Base-by-base conservation (phyloP, 2,329 filamentous ascomycete genomes). In the Ophiocordyceps camponoti-saundersi region DNA sequence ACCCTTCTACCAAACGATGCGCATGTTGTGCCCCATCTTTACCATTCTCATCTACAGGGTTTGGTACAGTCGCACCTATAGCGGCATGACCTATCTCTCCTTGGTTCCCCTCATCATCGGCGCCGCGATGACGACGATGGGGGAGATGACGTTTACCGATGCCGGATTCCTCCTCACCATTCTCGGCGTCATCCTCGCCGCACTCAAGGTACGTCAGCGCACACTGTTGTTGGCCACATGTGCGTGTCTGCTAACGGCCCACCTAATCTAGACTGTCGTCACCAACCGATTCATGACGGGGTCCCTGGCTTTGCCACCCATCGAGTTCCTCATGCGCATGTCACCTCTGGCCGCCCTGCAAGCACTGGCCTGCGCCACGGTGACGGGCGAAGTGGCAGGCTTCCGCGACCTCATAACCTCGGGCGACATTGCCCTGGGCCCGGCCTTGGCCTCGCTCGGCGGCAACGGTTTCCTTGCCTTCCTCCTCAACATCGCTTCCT, bases 271-370 rank as follows among this genome's bases (percentile, higher is more conserved):
- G 67, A 80, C 76, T 1, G 72, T 81, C 32, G 73, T 74, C 29
- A 79, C 77, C 34, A 80, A 80, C 61, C 71, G 73, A 55, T 70
- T 80, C 54, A 78, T 80, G 73, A 80, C 77, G 10, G 76, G 75
- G 30, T 67, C 69, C 3, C 66, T 80, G 26, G 67, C 70, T 20
- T 68, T 80, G 3, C 70, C 73, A 1, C 70, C 75, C 2, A 65
- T 79, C 50, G 77, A 81, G 55, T 68, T 79, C 18, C 68, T 80
- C n/a, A 66, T 76, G 55, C 70, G 75, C 58, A 75, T 80, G 72
- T 77, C 73, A 13, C 77, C 76, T 1, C 66, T 80, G 10, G 77
- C 77, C 12, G 73, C 69, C 39, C 54, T 71, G 36, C 75, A 79
- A 59, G 72, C 73, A 16, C 53, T 77, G 42, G 55, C 69, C 41